Base-by-base conservation (phyloP, 2,329 filamentous ascomycete species). In the Exophiala lecanii-corni region DNA sequence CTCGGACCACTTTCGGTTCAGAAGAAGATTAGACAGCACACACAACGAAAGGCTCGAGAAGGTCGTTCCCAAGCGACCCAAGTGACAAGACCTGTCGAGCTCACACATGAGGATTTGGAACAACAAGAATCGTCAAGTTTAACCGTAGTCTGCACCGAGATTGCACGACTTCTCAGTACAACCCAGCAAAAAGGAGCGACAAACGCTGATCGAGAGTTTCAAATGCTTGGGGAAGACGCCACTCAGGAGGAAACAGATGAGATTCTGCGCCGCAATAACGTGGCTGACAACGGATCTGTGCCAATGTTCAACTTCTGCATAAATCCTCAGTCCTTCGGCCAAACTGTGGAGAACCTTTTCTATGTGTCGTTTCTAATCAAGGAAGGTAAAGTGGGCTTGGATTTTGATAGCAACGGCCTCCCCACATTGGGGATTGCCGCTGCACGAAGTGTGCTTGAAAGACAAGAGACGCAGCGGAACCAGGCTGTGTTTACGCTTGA, bases 291-390 rank as follows among this genome's bases (percentile, higher is more conserved):
- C 2, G 82, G 81, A 1, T 86, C 86, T 12, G 77, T 95, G 3
- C 80, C 86, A 37, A 67, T 96, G 9, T 84, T 96, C 62, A 81
- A 84, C 39, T 97, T 96, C 55, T 86, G 89, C 30, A 77, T 97
- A 51, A 95, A 98, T 56, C 92, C 92, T 1, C 71, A 71, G 28
- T 94, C 88, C 1, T 98, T 97, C 57, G 87, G 87, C 0, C 92
- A 98, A 64, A 95, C 89, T 0, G 82, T 98, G 5, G 92, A 98
- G 62, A 98, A 98, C 57, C 73, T 98, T 57, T 98, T 98, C 64
- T 97, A 97, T 62, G 79, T 95, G 55, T 94, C 87, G 61, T 98
- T 98, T 59, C 69, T 98, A 48, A 88, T 97, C 47, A 81, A 86
- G 45, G 92, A 98, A 65, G 89, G 89, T 9, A 79, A 77, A 47